phyloP scores from a whole-genome alignment of 805 yeast species.

The Starmerella kuoi region DNA sequence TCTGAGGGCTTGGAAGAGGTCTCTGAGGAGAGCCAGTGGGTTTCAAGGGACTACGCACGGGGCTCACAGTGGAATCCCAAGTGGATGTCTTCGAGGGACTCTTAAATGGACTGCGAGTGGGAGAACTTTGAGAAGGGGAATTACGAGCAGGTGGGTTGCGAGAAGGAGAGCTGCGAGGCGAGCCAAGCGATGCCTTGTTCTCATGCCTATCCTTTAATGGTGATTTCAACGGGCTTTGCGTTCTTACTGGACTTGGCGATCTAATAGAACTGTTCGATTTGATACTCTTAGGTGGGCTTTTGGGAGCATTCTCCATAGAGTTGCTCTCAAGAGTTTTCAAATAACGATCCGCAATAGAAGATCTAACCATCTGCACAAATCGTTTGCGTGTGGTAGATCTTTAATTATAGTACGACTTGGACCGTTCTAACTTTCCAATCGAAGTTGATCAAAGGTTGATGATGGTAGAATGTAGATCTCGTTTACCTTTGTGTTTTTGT shows the following conservation, averaged over 20 bases:
- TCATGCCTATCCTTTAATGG: neutral
- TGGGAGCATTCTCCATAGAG: slow-evolving; percentile 19
- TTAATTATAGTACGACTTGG: too few relatives aligned
- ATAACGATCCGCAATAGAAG: slow-evolving; percentile 22
- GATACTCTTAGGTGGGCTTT: slow-evolving; percentile 26
- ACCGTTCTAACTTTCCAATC: too few relatives aligned
- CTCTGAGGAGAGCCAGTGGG: neutral
- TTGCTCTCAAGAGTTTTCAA: slow-evolving; percentile 23
- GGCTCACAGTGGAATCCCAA: neutral
- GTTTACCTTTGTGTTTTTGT: too few relatives aligned
- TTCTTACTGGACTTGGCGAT: neutral
- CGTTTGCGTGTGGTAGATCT: too few relatives aligned
- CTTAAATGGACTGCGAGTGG: neutral
- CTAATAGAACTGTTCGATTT: slow-evolving; percentile 1
- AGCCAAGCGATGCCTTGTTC: neutral
- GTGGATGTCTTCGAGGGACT: neutral
- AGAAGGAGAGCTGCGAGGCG: neutral
- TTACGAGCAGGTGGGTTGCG: neutral
- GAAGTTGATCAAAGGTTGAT: too few relatives aligned
- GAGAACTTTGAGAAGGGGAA: neutral
- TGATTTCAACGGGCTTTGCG: neutral
- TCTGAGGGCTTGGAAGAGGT: neutral
- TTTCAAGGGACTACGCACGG: neutral
- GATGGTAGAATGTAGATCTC: too few relatives aligned
- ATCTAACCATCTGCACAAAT: slow-evolving; percentile 11